Evolutionary conservation across 192 early-diverging fungal genomes (phyloP).

Genomic region (Lunasporangiospora selenospora): DNA sequence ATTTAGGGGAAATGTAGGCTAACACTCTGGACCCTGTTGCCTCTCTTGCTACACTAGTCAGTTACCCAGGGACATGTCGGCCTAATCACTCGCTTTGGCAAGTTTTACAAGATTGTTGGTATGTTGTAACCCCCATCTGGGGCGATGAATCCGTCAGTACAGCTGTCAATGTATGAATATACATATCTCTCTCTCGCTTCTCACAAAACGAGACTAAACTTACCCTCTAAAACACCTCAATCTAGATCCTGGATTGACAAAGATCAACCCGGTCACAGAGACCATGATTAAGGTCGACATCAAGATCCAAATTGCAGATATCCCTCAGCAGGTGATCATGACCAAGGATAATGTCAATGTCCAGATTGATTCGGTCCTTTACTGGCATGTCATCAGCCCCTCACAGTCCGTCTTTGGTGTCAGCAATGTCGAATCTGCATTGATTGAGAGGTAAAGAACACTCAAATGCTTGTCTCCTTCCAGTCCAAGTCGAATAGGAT

Average conservation of each 20-base stretch:
- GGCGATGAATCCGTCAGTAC: too few relatives aligned
- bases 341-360: slow-evolving; percentile 87
- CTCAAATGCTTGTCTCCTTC: not conserved
- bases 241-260: slow-evolving; percentile 61
- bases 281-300: slow-evolving; percentile 52
- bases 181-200: too few relatives aligned
- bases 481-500: not conserved
- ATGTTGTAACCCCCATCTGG: too few relatives aligned
- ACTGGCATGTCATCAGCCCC: slow-evolving; percentile 80
- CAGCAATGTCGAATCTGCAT: slow-evolving; percentile 68
- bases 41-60: slow-evolving; percentile 2
- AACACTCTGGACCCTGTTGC: not conserved
- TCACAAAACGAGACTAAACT: too few relatives aligned
- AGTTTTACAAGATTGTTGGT: slow-evolving; percentile 52
- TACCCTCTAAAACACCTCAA: too few relatives aligned
- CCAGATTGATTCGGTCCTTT: slow-evolving; percentile 80
- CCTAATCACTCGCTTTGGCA: slow-evolving; percentile 72
- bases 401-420: slow-evolving; percentile 79
- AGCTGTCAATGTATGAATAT: too few relatives aligned
- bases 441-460: slow-evolving; percentile 66
- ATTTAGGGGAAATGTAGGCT: too few relatives aligned
- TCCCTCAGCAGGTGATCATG: slow-evolving; percentile 73
- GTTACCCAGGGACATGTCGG: slow-evolving; percentile 76
- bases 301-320: slow-evolving; percentile 58
- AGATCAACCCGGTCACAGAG: slow-evolving; percentile 62